Conservation (phyloP, 345 rosid species). For the Populus euphratica region DNA sequence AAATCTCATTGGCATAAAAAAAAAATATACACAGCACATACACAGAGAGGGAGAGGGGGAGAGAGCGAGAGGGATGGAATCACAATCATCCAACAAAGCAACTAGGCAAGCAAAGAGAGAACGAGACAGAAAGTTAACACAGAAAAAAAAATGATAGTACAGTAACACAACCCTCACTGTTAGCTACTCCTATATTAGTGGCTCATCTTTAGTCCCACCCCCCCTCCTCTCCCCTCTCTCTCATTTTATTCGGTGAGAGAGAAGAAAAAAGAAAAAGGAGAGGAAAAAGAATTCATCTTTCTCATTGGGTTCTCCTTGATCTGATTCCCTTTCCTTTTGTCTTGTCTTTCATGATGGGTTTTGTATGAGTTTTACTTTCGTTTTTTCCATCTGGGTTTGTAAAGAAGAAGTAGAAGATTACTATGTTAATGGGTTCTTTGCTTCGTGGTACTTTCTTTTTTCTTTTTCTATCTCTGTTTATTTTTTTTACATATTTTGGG, state of each 20-base stretch:
- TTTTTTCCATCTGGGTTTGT: not conserved
- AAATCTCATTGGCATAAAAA: not conserved
- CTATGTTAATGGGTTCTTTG: constrained; percentile 1
- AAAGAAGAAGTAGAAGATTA: not conserved
- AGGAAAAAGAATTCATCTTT: constrained; percentile 7
- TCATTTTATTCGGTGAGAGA: not conserved
- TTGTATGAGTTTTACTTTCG: constrained; percentile 1
- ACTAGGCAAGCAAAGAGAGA: not conserved
- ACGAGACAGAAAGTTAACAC: constrained; percentile 2
- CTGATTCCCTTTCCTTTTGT: constrained; percentile 6
- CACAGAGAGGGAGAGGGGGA: not conserved
- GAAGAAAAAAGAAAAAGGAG: not conserved
- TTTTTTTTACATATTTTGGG: not conserved
- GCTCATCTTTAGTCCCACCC: not conserved
- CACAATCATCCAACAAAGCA: not conserved
- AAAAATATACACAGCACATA: not conserved
- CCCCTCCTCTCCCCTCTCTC: not conserved
- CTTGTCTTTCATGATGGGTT: not conserved
- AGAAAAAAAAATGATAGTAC: constrained; percentile 3
- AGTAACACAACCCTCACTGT: not conserved
- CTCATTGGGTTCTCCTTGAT: constrained; percentile 1
- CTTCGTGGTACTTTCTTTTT: constrained; percentile 4
- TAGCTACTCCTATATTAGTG: not conserved
- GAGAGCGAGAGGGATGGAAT: not conserved
- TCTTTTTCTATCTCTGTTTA: not conserved